phyloP scores from a whole-genome alignment of 129 eudicot species.

The Tagetes patula region DNA sequence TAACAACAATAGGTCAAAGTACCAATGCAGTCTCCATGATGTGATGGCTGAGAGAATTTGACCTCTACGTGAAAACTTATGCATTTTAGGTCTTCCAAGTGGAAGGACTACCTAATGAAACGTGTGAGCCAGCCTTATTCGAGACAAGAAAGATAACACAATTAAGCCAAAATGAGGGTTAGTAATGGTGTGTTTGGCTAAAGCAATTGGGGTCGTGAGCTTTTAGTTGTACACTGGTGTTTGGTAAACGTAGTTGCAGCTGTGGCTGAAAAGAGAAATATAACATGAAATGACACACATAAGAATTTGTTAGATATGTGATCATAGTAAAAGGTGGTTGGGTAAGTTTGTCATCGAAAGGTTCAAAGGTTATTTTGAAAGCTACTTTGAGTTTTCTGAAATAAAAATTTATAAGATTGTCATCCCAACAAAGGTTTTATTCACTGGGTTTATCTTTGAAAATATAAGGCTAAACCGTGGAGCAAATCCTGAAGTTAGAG shows the following conservation, averaged over 20 bases:
- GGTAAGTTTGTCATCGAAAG: neutral
- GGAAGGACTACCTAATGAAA: neutral
- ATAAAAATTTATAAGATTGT: neutral
- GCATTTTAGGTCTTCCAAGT: conserved; percentile 8
- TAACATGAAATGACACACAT: neutral
- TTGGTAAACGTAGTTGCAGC: neutral
- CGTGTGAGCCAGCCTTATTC: neutral
- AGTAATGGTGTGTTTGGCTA: neutral
- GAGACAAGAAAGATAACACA: neutral
- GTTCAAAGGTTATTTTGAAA: no score
- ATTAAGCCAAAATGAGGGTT: neutral
- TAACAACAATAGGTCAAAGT: neutral
- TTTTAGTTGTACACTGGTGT: neutral
- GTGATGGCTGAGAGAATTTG: neutral
- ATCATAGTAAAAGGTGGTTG: neutral
- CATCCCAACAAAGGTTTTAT: neutral
- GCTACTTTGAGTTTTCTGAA: neutral
- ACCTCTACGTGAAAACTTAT: conserved; percentile 5
- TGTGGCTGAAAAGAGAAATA: neutral
- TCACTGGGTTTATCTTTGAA: neutral
- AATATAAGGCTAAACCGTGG: neutral
- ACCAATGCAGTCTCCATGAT: conserved; percentile 7
- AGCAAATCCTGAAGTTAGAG: conserved; percentile 5
- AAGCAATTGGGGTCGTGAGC: neutral
- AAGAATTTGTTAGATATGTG: no score